Evolutionary conservation across 805 yeast genomes (phyloP).

Genomic region (Candida alai): DNA sequence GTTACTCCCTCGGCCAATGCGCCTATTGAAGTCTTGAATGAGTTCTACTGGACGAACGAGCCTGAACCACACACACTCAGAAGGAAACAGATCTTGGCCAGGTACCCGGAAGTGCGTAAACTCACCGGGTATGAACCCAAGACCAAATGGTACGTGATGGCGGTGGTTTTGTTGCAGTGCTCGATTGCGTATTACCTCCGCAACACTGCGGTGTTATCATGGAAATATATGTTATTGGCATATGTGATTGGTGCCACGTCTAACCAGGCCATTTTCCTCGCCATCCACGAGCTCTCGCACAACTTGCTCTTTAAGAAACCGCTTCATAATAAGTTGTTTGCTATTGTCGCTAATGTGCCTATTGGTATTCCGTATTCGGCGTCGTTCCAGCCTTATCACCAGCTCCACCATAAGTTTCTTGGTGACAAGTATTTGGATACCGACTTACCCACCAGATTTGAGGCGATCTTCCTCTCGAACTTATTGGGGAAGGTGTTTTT

Average conservation of each 20-base stretch:
- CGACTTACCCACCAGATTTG: slow-evolving; percentile 79
- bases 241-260: slow-evolving; percentile 84
- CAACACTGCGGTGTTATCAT: slow-evolving; percentile 47
- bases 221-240: slow-evolving; percentile 58
- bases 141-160: slow-evolving; percentile 70
- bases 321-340: slow-evolving; percentile 67
- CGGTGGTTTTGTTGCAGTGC: slow-evolving; percentile 69
- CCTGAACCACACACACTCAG: slow-evolving; percentile 78
- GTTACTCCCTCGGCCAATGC: slow-evolving; percentile 40
- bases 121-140: slow-evolving; percentile 82
- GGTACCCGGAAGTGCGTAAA: slow-evolving; percentile 75
- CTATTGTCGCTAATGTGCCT: slow-evolving; percentile 76
- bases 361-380: slow-evolving; percentile 91
- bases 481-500: slow-evolving; percentile 86
- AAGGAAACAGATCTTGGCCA: slow-evolving; percentile 66
- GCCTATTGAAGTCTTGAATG: slow-evolving; percentile 43
- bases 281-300: slow-evolving; percentile 86
- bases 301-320: slow-evolving; percentile 81
- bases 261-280: slow-evolving; percentile 78
- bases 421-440: slow-evolving; percentile 85
- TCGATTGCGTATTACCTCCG: slow-evolving; percentile 58
- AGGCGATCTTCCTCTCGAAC: slow-evolving; percentile 69
- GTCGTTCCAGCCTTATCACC: slow-evolving; percentile 85
- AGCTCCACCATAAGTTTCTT: slow-evolving; percentile 83
- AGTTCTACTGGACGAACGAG: slow-evolving; percentile 81